phyloP scores from a whole-genome alignment of 2,329 filamentous ascomycete species.

The Chlorencoelia australis region DNA sequence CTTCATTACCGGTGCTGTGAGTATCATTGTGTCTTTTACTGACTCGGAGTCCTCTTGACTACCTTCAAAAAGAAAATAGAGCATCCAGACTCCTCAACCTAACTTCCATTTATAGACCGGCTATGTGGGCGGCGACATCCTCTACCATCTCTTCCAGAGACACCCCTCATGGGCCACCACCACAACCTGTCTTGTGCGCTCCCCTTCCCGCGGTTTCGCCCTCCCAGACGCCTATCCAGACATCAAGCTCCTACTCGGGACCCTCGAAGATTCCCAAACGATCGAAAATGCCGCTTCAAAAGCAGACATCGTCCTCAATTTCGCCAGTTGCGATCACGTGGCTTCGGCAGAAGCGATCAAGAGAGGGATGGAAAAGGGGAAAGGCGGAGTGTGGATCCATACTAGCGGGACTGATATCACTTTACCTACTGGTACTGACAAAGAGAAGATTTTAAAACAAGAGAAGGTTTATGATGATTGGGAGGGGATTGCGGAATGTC shows the following conservation, averaged over 20 bases:
- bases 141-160: conserved; percentile 5
- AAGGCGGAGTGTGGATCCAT: conserved; percentile 42
- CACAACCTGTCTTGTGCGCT: conserved; percentile 9
- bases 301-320: conserved; percentile 29
- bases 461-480: too few relatives aligned
- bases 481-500: too few relatives aligned
- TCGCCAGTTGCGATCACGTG: conserved; percentile 31
- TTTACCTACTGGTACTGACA: too few relatives aligned
- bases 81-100: too few relatives aligned
- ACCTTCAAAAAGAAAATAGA: too few relatives aligned
- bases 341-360: conserved; percentile 35
- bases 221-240: conserved; percentile 20
- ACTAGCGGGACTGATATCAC: conserved; percentile 37
- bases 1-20: too few relatives aligned
- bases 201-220: conserved; percentile 19
- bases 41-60: too few relatives aligned
- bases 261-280: conserved; percentile 23
- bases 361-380: conserved; percentile 35
- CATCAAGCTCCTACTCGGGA: conserved; percentile 22
- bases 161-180: conserved; percentile 5
- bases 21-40: too few relatives aligned
- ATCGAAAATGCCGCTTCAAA: conserved; percentile 24
- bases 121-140: conserved; percentile 11
- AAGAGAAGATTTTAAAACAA: too few relatives aligned
- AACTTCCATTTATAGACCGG: too few relatives aligned